Base-by-base conservation (phyloP, 1,284 basidiomycete species). In the Fomitiporia mediterranea region DNA sequence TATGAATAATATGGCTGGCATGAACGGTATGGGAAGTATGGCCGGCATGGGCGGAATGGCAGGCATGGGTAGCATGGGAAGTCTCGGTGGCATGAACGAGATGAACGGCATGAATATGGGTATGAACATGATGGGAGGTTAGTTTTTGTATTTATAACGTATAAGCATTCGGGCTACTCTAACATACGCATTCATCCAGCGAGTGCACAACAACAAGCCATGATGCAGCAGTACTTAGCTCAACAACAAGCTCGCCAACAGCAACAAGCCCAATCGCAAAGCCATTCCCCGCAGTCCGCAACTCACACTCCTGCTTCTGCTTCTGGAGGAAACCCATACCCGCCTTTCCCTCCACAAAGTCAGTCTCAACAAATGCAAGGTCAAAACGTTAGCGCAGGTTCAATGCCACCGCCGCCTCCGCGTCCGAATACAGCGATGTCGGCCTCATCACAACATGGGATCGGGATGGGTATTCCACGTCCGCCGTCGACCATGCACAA, bases 231-330 rank as follows among this genome's bases (percentile, higher is more conserved):
- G 6, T 43, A 43, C 27, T 25, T 43, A 13, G 42, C 42, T 43
- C 42, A 32, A 13, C 23, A 38, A 30, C 21, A 30, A 23, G 53
- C 46, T 21, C 51, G 42, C 9, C 62, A 63, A 35, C 64, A 60
- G 27, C 62, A 61, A 34, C 55, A 61, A n/a, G 27, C 44, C 15
- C 68, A 69, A 40, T 46, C 55, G 25, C 56, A 61, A 17, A 50
- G 23, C 1, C 53, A 56, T 21, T 40, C 49, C 9, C 48, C 48
- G 6, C 38, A 55, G 2, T 21, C 37, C 9, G 11, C 44, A n/a
- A 25, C 46, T 27, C 17, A 32, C 19, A 37, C n/a, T 13, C 30
- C 55, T 19, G 21, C 23, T 15, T 52, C 40, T 4, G 25, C 52
- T 15, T 8, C 15, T 8, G 23, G 23, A 23, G 39, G 40, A 6